Conservation (phyloP, 208 protist genomes). For the Leishmania tarentolae region DNA sequence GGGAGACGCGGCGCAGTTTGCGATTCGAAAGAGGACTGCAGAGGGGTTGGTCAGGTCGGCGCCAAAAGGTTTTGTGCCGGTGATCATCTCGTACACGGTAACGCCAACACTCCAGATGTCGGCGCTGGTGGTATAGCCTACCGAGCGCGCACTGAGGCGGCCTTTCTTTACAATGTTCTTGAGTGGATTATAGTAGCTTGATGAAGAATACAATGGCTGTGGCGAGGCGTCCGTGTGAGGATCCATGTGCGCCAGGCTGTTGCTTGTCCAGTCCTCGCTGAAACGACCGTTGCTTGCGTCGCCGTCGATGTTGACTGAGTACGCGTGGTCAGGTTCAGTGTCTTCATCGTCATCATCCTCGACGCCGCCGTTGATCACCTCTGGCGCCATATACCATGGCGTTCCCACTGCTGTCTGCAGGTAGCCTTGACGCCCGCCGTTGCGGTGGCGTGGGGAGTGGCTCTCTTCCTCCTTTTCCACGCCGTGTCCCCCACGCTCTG, state of each 20-base stretch:
- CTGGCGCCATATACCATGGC: conserved; percentile 93
- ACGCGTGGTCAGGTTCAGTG: neutral
- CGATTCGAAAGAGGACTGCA: conserved; percentile 75
- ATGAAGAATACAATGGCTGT: conserved; percentile 21
- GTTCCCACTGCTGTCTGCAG: conserved; percentile 88
- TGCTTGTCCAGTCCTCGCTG: conserved; percentile 21
- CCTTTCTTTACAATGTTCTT: conserved; percentile 33
- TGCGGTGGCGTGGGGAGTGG: neutral
- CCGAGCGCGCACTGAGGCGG: conserved; percentile 7
- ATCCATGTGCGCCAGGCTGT: neutral
- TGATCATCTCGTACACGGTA: conserved; percentile 88
- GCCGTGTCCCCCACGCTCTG: neutral
- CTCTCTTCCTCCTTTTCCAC: neutral
- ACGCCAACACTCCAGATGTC: conserved; percentile 90
- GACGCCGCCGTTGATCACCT: conserved; percentile 73
- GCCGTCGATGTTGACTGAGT: neutral
- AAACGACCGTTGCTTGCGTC: neutral
- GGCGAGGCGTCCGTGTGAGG: neutral
- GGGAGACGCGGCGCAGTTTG: conserved; percentile 41
- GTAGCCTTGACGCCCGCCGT: conserved; percentile 21
- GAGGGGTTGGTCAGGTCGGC: conserved; percentile 55
- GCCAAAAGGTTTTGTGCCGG: conserved; percentile 73
- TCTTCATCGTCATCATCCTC: conserved; percentile 47
- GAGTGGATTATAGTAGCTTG: conserved; percentile 42
- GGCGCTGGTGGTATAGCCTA: conserved; percentile 73